Percentiles rank a stretch among this genome's conserved stretches.
phyloP scores from a whole-genome alignment of 108 stramenopile species.

The Cyclotella baltica region DNA sequence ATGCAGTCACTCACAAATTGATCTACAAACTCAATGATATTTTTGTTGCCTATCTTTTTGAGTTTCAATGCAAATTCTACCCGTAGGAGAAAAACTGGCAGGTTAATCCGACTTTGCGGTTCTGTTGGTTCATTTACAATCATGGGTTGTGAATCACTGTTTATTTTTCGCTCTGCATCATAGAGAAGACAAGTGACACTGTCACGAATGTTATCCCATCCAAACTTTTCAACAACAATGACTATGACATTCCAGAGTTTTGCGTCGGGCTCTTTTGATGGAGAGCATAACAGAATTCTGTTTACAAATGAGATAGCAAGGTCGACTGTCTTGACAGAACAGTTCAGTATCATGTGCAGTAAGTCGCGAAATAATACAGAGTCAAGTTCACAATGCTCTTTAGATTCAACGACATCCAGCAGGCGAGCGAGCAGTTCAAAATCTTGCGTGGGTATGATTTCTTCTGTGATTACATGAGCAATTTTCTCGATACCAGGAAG shows the following conservation, averaged over 20 bases:
- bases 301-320: not conserved
- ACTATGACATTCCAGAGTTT: not conserved
- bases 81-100: not conserved
- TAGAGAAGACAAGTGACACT: not conserved
- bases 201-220: not conserved
- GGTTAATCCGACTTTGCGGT: not conserved
- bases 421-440: not conserved
- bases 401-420: not conserved
- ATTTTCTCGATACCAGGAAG: not conserved
- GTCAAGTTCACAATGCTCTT: not conserved
- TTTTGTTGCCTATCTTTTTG: not conserved
- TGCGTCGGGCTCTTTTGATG: not conserved
- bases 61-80: not conserved
- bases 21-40: not conserved
- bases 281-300: not conserved
- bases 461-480: not conserved
- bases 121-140: not conserved
- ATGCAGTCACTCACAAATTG: not conserved
- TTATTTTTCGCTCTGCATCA: not conserved
- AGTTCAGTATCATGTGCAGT: not conserved
- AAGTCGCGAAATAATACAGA: not conserved
- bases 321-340: not conserved
- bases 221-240: not conserved
- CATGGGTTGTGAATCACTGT: not conserved
- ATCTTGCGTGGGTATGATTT: not conserved